Percentiles rank a stretch among this genome's conserved stretches.
Conservation (phyloP, 2,329 filamentous ascomycete genomes). For the Phyllosticta paracitricarpa region DNA sequence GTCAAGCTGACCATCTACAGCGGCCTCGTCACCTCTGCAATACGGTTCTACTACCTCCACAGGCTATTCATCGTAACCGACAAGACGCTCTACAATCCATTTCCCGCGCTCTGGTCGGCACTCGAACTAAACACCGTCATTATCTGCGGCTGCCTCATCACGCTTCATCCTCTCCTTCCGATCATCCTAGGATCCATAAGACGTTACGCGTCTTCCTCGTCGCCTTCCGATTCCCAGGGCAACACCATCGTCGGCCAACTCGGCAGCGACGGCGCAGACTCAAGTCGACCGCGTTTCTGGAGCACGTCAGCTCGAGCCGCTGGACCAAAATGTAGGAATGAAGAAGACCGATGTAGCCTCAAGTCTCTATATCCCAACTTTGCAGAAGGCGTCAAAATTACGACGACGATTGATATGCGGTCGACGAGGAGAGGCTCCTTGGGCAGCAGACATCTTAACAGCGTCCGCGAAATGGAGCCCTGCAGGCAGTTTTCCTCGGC, state of each 20-base stretch:
- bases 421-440: not conserved
- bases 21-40: slow-evolving; percentile 17
- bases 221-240: not conserved
- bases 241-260: not conserved
- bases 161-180: slow-evolving; percentile 20
- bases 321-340: not conserved
- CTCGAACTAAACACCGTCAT: slow-evolving; percentile 25
- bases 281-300: not conserved
- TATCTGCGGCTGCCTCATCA: slow-evolving; percentile 21
- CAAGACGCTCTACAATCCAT: slow-evolving; percentile 21
- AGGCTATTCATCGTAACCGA: slow-evolving; percentile 18
- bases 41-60: slow-evolving; percentile 16
- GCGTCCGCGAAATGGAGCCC: not conserved
- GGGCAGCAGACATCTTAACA: not conserved
- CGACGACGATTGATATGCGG: not conserved
- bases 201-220: not conserved
- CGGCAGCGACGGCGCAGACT: not conserved
- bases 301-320: not conserved
- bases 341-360: not conserved
- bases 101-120: slow-evolving; percentile 19
- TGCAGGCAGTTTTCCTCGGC: not conserved
- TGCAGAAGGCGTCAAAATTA: not conserved
- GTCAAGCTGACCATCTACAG: slow-evolving; percentile 2
- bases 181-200: not conserved
- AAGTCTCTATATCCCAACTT: not conserved